A percentile compares a stretch with the other conserved stretches of the same genome.
These are phyloP conservation scores for Penicillium sp. DNA, from an alignment of 2,329 filamentous ascomycete genomes.

Conservation along the genomic window DNA sequence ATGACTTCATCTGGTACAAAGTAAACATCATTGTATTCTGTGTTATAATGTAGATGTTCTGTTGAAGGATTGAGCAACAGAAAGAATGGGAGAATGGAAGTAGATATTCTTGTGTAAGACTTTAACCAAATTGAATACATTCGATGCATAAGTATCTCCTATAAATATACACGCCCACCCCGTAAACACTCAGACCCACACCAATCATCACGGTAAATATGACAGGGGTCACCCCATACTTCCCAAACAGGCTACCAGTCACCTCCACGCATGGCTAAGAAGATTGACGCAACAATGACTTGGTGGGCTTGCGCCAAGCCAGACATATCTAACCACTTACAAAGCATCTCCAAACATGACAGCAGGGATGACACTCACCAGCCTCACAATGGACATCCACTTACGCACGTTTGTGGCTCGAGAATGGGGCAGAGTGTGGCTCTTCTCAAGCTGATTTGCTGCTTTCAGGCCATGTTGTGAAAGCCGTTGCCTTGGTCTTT, in stretches of 20 bases:
- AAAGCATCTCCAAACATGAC: not conserved
- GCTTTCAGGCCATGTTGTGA: no score
- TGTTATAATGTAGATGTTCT: no score
- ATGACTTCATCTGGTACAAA: not conserved
- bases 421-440: no score
- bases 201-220: no score
- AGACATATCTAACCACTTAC: not conserved
- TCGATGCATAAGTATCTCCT: no score
- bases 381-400: not conserved
- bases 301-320: not conserved
- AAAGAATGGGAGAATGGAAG: no score
- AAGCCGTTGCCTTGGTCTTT: not conserved
- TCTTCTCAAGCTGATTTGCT: not conserved
- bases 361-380: not conserved
- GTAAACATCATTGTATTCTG: no score
- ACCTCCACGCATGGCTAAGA: not conserved
- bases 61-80: no score
- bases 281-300: constrained; percentile 8
- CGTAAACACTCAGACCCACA: no score
- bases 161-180: no score
- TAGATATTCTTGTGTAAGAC: no score
- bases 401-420: not conserved
- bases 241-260: not conserved
- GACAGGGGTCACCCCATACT: not conserved
- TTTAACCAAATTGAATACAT: no score